Evolutionary conservation across 495 filamentous ascomycete genomes (phyloP).

Genomic region (Aspergillus heteromorphus): DNA sequence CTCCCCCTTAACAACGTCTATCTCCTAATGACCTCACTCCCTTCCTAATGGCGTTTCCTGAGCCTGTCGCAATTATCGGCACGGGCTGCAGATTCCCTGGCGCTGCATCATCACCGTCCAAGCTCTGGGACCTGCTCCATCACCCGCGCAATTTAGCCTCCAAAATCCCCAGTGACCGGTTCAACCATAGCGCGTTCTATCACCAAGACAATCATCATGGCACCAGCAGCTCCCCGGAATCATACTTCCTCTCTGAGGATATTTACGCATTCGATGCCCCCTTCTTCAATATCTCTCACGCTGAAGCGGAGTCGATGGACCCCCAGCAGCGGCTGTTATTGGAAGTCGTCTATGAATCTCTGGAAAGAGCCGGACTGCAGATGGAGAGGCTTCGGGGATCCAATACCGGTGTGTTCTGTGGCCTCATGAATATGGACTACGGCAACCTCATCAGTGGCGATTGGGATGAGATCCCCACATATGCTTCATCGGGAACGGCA

Average conservation of each 20-base stretch:
- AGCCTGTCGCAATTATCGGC: slow-evolving; percentile 33
- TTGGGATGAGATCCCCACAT: not conserved
- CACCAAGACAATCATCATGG: slow-evolving; percentile 17
- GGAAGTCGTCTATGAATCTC: slow-evolving; percentile 46
- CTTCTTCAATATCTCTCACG: slow-evolving; percentile 1
- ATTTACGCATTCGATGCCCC: slow-evolving; percentile 35
- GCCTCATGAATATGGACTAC: slow-evolving; percentile 40
- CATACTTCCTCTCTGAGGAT: slow-evolving; percentile 40
- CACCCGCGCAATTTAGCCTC: slow-evolving; percentile 19
- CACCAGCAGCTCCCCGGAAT: slow-evolving; percentile 18
- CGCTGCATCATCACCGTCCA: slow-evolving; percentile 20
- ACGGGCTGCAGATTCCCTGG: slow-evolving; percentile 23
- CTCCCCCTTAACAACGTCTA: too few relatives aligned
- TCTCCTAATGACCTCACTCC: not conserved
- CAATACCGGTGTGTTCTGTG: slow-evolving; percentile 41
- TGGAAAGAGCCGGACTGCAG: slow-evolving; percentile 4
- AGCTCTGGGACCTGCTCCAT: slow-evolving; percentile 27
- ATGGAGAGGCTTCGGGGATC: slow-evolving; percentile 32
- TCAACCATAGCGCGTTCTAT: slow-evolving; percentile 30
- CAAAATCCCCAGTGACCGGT: slow-evolving; percentile 18
- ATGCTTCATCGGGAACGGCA: not conserved
- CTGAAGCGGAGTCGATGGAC: slow-evolving; percentile 24
- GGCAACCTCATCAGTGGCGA: slow-evolving; percentile 3
- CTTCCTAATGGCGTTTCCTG: not conserved
- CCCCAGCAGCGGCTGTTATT: slow-evolving; percentile 49